Conservation (phyloP, 306 rosid species). For the Elaeagnus macrophylla region DNA sequence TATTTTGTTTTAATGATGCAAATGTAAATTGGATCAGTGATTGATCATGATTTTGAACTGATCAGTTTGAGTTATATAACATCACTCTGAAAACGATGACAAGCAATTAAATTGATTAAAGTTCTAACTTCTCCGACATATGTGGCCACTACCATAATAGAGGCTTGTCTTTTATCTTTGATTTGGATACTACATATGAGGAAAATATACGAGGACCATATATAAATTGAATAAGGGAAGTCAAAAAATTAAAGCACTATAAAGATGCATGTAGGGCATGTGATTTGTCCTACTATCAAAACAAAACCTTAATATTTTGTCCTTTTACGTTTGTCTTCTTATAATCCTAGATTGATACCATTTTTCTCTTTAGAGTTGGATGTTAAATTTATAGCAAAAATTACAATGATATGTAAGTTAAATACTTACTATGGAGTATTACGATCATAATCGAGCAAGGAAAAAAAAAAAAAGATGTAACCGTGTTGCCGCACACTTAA, state of each 20-base stretch:
- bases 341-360: conserved; percentile 45
- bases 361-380: conserved; percentile 20
- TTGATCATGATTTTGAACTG: no score
- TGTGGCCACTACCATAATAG: conserved; percentile 30
- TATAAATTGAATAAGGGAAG: conserved; percentile 30
- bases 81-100: no score
- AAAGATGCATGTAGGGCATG: conserved; percentile 57
- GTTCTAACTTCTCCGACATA: conserved; percentile 27
- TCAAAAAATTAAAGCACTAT: conserved; percentile 29
- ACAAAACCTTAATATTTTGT: conserved; percentile 93
- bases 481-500: no score
- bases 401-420: neutral
- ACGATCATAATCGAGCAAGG: no score
- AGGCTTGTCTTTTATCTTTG: conserved; percentile 43
- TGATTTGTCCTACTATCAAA: conserved; percentile 35
- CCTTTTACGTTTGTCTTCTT: conserved; percentile 80
- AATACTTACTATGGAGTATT: no score
- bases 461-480: no score
- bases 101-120: conserved; percentile 6
- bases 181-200: conserved; percentile 29
- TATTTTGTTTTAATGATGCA: neutral
- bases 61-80: no score
- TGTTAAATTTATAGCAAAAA: neutral
- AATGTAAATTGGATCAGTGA: no score
- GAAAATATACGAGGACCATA: conserved; percentile 45